phyloP scores from a whole-genome alignment of 2,329 filamentous ascomycete genomes.

The Alternaria ethzedia region DNA sequence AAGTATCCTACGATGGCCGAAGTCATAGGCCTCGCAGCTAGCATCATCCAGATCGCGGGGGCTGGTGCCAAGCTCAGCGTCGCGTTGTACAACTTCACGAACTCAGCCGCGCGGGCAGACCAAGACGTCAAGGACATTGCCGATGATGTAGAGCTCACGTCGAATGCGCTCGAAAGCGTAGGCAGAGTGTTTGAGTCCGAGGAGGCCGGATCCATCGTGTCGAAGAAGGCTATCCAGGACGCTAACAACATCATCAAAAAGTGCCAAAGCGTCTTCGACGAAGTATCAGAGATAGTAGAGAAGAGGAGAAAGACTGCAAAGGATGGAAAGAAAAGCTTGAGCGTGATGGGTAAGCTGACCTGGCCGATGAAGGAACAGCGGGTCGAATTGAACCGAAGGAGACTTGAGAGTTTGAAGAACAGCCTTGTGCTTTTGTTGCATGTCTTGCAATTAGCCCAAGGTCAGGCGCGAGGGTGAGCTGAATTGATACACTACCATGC shows the following conservation, averaged over 20 bases:
- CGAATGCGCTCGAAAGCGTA: conserved; percentile 31
- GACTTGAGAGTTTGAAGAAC: conserved; percentile 37
- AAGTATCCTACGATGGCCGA: conserved; percentile 26
- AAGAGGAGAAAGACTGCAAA: conserved; percentile 23
- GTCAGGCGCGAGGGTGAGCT: conserved; percentile 22
- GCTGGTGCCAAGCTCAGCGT: conserved; percentile 32
- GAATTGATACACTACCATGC: not conserved
- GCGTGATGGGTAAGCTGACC: conserved; percentile 22
- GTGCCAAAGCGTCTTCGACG: conserved; percentile 33
- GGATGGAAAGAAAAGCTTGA: conserved; percentile 23
- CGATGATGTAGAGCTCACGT: conserved; percentile 32
- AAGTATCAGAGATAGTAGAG: conserved; percentile 31
- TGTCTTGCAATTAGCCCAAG: conserved; percentile 35
- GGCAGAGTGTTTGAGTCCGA: conserved; percentile 27
- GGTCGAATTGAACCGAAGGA: conserved; percentile 28
- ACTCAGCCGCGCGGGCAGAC: conserved; percentile 27
- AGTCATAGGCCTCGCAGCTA: conserved; percentile 29
- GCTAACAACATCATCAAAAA: conserved; percentile 30
- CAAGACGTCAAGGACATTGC: conserved; percentile 34
- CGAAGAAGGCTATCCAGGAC: conserved; percentile 31
- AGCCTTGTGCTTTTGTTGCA: conserved; percentile 35
- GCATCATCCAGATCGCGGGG: conserved; percentile 34
- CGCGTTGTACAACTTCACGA: conserved; percentile 29
- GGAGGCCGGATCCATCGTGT: conserved; percentile 18
- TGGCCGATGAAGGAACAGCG: conserved; percentile 37